Percentiles rank a stretch among this genome's conserved stretches.
These are phyloP conservation scores for Cicer arietinum DNA, from an alignment of 306 rosid species.

Conservation along the genomic window DNA sequence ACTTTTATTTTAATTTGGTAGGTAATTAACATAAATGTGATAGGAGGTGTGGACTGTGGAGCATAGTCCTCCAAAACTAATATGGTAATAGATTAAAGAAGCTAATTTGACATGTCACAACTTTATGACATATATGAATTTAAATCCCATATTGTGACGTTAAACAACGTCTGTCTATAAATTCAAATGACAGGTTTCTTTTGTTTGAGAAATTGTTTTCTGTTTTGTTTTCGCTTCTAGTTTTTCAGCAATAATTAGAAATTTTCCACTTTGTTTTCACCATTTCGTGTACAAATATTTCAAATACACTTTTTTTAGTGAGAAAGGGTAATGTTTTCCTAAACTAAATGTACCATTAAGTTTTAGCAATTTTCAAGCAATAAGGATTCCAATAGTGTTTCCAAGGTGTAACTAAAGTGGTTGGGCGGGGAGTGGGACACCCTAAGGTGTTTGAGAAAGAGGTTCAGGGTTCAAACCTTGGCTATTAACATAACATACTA, in stretches of 20 bases:
- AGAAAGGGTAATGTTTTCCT: too few relatives aligned
- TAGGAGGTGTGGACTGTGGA: background rate
- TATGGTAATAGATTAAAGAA: constrained; percentile 2
- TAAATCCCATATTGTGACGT: background rate
- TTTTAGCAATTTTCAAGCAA: background rate
- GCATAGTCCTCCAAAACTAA: constrained; percentile 2
- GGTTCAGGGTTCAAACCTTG: too few relatives aligned
- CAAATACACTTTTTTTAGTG: background rate
- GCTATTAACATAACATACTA: too few relatives aligned
- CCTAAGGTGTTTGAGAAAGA: too few relatives aligned
- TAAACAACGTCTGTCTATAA: background rate
- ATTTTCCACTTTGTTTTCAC: background rate
- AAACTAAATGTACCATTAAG: background rate
- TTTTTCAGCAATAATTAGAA: background rate
- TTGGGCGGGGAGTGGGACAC: too few relatives aligned
- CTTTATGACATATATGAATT: background rate
- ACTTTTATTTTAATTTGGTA: background rate
- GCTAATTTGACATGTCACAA: background rate
- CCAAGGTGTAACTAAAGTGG: too few relatives aligned
- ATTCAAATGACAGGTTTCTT: background rate
- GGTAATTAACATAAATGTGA: background rate
- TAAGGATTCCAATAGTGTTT: background rate
- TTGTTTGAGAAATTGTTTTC: background rate
- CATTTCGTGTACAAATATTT: background rate
- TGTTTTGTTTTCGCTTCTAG: background rate